Percentiles rank a stretch among this genome's conserved stretches.
phyloP scores from a whole-genome alignment of 1,284 basidiomycete species.

The Ustilago trichophora region DNA sequence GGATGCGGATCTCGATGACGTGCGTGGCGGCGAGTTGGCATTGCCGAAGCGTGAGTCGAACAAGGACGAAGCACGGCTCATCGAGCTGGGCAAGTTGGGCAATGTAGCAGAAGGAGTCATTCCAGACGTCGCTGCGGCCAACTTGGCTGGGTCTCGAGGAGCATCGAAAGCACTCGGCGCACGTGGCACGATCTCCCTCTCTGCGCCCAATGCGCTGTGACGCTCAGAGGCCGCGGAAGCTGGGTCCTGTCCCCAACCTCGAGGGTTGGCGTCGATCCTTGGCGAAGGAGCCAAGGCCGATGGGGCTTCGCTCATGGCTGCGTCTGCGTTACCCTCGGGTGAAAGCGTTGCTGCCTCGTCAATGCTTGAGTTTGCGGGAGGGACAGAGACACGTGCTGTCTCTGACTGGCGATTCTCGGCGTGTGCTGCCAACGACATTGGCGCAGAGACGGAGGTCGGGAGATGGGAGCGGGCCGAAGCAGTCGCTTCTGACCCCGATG shows the following conservation, averaged over 20 bases:
- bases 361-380: no score
- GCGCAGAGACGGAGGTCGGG: constrained; percentile 16
- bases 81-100: constrained; percentile 25
- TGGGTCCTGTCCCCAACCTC: background rate
- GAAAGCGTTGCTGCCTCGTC: no score
- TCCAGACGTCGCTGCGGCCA: constrained; percentile 26
- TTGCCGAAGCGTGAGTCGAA: constrained; percentile 30
- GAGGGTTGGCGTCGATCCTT: constrained; percentile 17
- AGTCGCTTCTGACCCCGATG: background rate
- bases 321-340: background rate
- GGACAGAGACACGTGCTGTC: no score
- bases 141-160: constrained; percentile 47
- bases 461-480: background rate
- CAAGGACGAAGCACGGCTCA: constrained; percentile 26
- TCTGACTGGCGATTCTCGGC: no score
- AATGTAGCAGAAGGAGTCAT: constrained; percentile 27
- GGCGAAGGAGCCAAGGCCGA: constrained; percentile 30
- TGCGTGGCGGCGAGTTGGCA: constrained; percentile 43
- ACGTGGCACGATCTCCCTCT: constrained; percentile 23
- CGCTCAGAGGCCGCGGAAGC: background rate
- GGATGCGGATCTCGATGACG: constrained; percentile 31
- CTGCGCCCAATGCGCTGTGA: background rate
- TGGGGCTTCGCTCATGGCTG: background rate
- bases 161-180: constrained; percentile 47
- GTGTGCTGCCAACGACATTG: constrained; percentile 7